These are phyloP conservation scores for Malassezia restricta DNA, from an alignment of 1,284 basidiomycete species.

Conservation along the genomic window DNA sequence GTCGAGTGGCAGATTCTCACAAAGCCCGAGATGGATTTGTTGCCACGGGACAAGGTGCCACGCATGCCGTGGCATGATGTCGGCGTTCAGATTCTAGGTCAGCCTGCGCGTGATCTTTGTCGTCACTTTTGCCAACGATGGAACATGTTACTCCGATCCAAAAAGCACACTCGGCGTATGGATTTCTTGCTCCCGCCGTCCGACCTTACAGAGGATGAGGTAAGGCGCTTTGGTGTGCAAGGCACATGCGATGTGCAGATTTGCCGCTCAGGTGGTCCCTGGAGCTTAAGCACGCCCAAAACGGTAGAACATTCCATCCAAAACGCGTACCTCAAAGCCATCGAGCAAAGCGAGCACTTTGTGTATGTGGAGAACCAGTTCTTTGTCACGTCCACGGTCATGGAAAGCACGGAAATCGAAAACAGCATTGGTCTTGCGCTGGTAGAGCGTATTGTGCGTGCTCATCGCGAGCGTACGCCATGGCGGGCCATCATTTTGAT, in stretches of 20 bases:
- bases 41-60: slow-evolving; percentile 73
- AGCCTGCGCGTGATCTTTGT: slow-evolving; percentile 85
- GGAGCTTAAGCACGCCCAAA: slow-evolving; percentile 82
- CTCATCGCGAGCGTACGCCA: slow-evolving; percentile 64
- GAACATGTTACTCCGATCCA: slow-evolving; percentile 43
- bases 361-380: slow-evolving; percentile 78
- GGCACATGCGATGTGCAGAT: slow-evolving; percentile 97
- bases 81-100: slow-evolving; percentile 84
- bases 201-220: slow-evolving; percentile 73
- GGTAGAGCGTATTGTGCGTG: slow-evolving; percentile 78
- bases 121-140: slow-evolving; percentile 88
- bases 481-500: slow-evolving; percentile 93
- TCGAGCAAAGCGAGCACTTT: slow-evolving; percentile 74
- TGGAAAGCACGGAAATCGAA: slow-evolving; percentile 75
- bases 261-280: slow-evolving; percentile 84
- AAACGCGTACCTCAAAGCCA: slow-evolving; percentile 81
- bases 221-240: slow-evolving; percentile 68
- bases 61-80: slow-evolving; percentile 99
- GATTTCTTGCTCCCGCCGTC: slow-evolving; percentile 88
- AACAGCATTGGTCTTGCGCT: slow-evolving; percentile 91
- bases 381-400: slow-evolving; percentile 87
- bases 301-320: slow-evolving; percentile 85
- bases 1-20: slow-evolving; percentile 74
- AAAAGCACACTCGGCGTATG: slow-evolving; percentile 77
- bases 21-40: slow-evolving; percentile 88